Evolutionary conservation across 768 basidiomycete species (phyloP).

Genomic region (Chlorophyllum brunneum): DNA sequence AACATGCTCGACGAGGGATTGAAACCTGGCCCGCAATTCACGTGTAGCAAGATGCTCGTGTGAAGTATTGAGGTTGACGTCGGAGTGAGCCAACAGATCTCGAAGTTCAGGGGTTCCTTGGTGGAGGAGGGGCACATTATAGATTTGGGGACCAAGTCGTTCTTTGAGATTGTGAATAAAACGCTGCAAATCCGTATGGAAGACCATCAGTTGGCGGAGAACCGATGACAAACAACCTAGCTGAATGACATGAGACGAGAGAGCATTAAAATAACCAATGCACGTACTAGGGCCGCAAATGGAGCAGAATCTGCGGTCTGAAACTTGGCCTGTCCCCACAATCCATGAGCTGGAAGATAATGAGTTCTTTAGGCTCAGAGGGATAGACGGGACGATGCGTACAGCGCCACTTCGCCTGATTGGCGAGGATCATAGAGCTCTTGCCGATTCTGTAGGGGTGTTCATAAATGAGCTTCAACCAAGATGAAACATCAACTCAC

Average conservation of each 20-base stretch:
- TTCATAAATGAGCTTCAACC: neutral
- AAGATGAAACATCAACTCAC: conserved; percentile 29
- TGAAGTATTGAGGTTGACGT: conserved; percentile 46
- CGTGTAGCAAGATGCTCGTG: conserved; percentile 52
- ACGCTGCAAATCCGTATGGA: conserved; percentile 63
- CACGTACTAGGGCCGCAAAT: conserved; percentile 57
- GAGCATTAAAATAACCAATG: neutral
- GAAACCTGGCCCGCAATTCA: conserved; percentile 67
- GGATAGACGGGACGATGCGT: conserved; percentile 17
- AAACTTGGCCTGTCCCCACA: conserved; percentile 79
- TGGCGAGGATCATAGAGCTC: conserved; percentile 63
- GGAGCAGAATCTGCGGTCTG: conserved; percentile 62
- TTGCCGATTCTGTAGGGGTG: conserved; percentile 57
- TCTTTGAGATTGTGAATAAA: conserved; percentile 58
- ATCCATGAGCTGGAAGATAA: conserved; percentile 47
- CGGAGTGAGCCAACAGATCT: conserved; percentile 56
- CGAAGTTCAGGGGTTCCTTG: conserved; percentile 67
- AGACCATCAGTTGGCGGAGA: conserved; percentile 71
- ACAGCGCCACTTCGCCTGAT: conserved; percentile 74
- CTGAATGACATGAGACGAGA: conserved; percentile 27
- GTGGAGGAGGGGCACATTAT: conserved; percentile 66
- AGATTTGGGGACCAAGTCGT: conserved; percentile 64
- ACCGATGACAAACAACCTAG: conserved; percentile 67
- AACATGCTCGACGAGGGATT: conserved; percentile 66
- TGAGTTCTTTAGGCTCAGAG: neutral